A percentile compares a stretch with the other conserved stretches of the same genome.
Conservation (phyloP, 768 basidiomycete genomes). For the Rhodotorula diobovata region DNA sequence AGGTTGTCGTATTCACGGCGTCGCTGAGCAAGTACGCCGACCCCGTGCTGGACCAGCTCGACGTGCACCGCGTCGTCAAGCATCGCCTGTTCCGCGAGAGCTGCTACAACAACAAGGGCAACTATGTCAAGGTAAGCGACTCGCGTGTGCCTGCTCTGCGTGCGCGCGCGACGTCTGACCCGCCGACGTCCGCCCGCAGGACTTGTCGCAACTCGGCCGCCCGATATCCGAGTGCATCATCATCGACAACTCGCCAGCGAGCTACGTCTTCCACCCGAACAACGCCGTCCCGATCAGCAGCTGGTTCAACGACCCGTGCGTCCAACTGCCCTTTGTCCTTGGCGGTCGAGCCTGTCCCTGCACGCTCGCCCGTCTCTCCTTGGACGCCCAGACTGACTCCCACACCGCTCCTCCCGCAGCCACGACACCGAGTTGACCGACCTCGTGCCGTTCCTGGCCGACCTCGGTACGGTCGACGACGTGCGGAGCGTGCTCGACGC, state of each 20-base stretch:
- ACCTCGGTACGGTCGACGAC: conserved; percentile 77
- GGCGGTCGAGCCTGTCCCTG: no score
- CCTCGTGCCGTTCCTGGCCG: conserved; percentile 86
- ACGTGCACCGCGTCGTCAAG: conserved; percentile 82
- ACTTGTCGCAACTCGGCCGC: conserved; percentile 92
- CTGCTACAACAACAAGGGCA: conserved; percentile 97
- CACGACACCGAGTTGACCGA: conserved; percentile 97
- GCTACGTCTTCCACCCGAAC: conserved; percentile 98
- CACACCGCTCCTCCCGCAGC: conserved; percentile 53
- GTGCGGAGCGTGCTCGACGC: conserved; percentile 87
- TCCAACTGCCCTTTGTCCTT: not conserved
- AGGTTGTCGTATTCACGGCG: conserved; percentile 96
- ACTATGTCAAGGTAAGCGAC: conserved; percentile 95
- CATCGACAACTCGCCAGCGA: conserved; percentile 97
- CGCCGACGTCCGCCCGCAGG: no score
- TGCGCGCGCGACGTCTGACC: no score
- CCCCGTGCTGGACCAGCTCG: conserved; percentile 94
- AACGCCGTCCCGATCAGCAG: conserved; percentile 98
- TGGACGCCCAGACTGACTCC: not conserved
- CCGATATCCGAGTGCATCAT: conserved; percentile 92
- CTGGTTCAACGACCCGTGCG: conserved; percentile 74
- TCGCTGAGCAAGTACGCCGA: conserved; percentile 99
- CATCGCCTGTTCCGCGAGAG: conserved; percentile 96
- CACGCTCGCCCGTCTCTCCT: no score
- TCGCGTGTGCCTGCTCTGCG: no score